Evolutionary conservation across 2,329 filamentous ascomycete genomes (phyloP), one percentile per base, ranked within the genome.

Genomic region (Sclerotinia minor): DNA sequence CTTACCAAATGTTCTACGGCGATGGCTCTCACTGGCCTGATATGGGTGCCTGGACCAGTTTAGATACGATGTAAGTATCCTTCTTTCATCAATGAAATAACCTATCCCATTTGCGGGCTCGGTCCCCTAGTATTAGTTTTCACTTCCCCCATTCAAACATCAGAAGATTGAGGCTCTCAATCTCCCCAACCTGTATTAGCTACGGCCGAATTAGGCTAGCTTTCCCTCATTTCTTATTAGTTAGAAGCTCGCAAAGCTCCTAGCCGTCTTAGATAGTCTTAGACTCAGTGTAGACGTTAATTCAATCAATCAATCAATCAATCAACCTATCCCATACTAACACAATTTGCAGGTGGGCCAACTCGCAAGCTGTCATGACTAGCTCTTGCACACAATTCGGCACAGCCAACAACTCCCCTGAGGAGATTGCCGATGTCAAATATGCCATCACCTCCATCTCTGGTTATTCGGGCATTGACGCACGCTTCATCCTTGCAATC

Each of bases 401-500:
- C 11, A 38, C 60, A 54, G 19, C 38, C 21, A 67, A 67, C 29
- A 67, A 67, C 57, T 49, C 52, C 15, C 65, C 65, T 9, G 7
- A 38, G 5, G 57, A 67, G 24, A 47, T 67, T 8, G 57, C 57
- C 2, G 11, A 47, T 2, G 44, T 67, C 9, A 41, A 32, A n/a
- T 24, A 38, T 9, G 38, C 65, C 6, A 67, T 67, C 8, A 29
- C 3, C 3, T 29, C 24, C 9, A 26, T 29, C 21, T 38, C 55
- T 2, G 53, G 7, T 3, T 35, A 26, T 24, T 53, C 55, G 26
- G 65, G 65, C 5, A 49, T 67, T 19, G 65, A 67, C 49, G 2
- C 24, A 2, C 72, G 77, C 3, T 75, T 78, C 67, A 76, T 77
- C 32, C 72, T 79, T 5, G 77, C 76, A n/a, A 70, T 77, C 24